These are phyloP conservation scores for Scorias spongiosa DNA, from an alignment of 2,329 filamentous ascomycete genomes.

Conservation along the genomic window DNA sequence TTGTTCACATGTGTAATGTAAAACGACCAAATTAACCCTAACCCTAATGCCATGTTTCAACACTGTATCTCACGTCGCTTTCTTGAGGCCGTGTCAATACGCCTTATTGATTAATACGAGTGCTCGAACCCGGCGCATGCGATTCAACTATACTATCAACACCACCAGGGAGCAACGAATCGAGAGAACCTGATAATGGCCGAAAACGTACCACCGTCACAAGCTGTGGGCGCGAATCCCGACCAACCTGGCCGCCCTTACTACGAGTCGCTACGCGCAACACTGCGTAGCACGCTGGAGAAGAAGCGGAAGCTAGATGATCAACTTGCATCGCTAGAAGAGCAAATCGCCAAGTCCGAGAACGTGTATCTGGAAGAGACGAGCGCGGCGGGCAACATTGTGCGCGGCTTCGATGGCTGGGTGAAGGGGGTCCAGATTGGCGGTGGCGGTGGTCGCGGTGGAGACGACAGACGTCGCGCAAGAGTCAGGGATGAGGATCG, in stretches of 20 bases:
- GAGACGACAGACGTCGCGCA: conserved; percentile 48
- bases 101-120: no score
- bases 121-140: no score
- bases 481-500: conserved; percentile 54
- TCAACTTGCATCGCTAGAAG: conserved; percentile 42
- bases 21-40: no score
- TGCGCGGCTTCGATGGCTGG: conserved; percentile 95
- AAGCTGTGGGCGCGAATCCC: conserved; percentile 17
- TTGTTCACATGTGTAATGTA: no score
- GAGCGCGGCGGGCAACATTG: conserved; percentile 75
- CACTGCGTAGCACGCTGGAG: conserved; percentile 50
- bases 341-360: conserved; percentile 71
- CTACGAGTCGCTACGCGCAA: conserved; percentile 56
- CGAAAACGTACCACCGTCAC: conserved; percentile 27
- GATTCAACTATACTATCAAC: no score
- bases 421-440: conserved; percentile 60
- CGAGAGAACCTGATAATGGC: conserved; percentile 22
- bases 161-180: background rate
- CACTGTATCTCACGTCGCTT: no score
- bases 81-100: no score
- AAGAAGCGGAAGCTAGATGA: conserved; percentile 50
- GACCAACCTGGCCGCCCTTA: conserved; percentile 40
- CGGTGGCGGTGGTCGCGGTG: conserved; percentile 19
- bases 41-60: no score
- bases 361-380: conserved; percentile 82